Conservation (phyloP, 108 stramenopile species). For the Cyclotella kingstonii region DNA sequence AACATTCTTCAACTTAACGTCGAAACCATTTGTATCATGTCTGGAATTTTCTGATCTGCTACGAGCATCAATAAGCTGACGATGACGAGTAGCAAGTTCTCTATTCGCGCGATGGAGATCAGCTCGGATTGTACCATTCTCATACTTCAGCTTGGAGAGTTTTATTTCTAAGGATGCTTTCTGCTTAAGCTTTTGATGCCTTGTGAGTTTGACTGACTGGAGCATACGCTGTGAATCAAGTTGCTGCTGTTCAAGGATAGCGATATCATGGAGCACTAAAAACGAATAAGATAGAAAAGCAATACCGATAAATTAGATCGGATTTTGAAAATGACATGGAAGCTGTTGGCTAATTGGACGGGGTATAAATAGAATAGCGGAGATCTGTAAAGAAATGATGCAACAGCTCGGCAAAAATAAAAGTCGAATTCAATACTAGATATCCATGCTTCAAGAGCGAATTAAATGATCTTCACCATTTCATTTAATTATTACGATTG, state of each 20-base stretch:
- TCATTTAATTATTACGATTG: not conserved
- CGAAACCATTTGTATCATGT: conserved; percentile 55
- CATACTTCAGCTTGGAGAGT: conserved; percentile 64
- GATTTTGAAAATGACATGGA: not conserved
- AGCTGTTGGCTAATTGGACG: too few species aligned
- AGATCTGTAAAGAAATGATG: not conserved
- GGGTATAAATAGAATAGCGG: too few species aligned
- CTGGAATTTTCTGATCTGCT: conserved; percentile 39
- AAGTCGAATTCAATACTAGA: not conserved
- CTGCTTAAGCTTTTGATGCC: conserved; percentile 58
- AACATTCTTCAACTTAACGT: conserved; percentile 54
- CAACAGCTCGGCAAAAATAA: not conserved
- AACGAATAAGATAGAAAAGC: not conserved
- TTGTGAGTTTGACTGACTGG: conserved; percentile 47
- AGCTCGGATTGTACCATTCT: conserved; percentile 66
- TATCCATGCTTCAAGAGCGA: not conserved
- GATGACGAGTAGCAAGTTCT: conserved; percentile 47
- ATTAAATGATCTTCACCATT: not conserved
- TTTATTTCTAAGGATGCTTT: conserved; percentile 52
- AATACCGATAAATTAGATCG: not conserved
- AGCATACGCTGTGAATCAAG: conserved; percentile 75
- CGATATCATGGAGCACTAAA: conserved; percentile 74
- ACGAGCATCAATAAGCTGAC: conserved; percentile 51
- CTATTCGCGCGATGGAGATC: conserved; percentile 55
- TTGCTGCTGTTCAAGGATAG: conserved; percentile 79